Conservation (phyloP, 2,329 filamentous ascomycete genomes). For the Pyricularia sp. region DNA sequence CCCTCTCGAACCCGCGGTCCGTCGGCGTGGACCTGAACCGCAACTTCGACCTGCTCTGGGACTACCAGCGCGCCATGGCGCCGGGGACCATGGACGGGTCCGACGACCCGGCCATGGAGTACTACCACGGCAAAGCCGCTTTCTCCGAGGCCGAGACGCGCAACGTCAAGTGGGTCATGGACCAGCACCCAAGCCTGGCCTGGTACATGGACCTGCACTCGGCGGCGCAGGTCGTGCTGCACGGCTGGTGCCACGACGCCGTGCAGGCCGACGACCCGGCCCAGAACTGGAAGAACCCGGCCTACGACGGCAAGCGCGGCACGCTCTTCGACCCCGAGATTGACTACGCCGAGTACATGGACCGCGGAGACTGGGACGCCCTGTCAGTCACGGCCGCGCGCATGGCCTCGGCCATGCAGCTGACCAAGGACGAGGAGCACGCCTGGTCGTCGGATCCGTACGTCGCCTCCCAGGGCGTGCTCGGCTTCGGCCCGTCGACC, state of each 20-base stretch:
- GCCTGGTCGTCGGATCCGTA: constrained; percentile 13
- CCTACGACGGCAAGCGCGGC: constrained; percentile 35
- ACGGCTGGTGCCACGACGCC: constrained; percentile 48
- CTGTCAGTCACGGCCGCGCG: constrained; percentile 7
- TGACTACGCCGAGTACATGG: constrained; percentile 35
- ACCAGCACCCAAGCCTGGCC: constrained; percentile 36
- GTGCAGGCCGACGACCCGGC: constrained; percentile 32
- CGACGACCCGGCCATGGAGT: constrained; percentile 32
- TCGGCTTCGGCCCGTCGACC: constrained; percentile 32
- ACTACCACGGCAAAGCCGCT: constrained; percentile 39
- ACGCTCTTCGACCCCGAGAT: constrained; percentile 4
- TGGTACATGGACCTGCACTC: constrained; percentile 54
- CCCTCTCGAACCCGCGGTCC: constrained; percentile 16
- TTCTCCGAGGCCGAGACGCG: constrained; percentile 48
- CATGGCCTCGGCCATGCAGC: constrained; percentile 3
- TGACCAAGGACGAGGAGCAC: constrained; percentile 18
- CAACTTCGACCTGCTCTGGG: constrained; percentile 50
- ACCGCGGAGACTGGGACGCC: constrained; percentile 28
- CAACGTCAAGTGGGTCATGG: constrained; percentile 42
- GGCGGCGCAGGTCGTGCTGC: constrained; percentile 39
- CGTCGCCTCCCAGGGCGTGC: constrained; percentile 16
- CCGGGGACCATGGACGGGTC: constrained; percentile 19
- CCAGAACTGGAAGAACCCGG: constrained; percentile 42
- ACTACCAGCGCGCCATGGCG: constrained; percentile 35
- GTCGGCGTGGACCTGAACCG: constrained; percentile 45